Conservation (phyloP, 1,284 basidiomycete genomes). For the Leccinum subrobustum region DNA sequence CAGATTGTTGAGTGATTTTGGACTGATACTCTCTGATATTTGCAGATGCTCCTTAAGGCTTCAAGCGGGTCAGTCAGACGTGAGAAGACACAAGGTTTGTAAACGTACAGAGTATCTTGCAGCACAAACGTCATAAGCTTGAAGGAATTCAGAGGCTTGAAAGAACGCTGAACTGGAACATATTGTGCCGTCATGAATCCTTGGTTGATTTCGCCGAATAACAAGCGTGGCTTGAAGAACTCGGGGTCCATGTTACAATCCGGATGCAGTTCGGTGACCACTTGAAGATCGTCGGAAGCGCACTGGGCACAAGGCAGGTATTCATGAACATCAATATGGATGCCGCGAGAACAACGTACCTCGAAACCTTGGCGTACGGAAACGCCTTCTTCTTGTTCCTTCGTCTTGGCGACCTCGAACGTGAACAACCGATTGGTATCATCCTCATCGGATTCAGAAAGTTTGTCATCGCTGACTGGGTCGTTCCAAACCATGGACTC, state of each 20-base stretch:
- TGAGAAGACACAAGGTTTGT: background rate
- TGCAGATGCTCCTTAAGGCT: slow-evolving; percentile 32
- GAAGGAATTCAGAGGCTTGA: slow-evolving; percentile 8
- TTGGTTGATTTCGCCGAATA: slow-evolving; percentile 37
- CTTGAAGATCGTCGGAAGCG: slow-evolving; percentile 14
- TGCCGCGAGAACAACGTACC: slow-evolving; percentile 24
- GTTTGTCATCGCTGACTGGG: slow-evolving; percentile 31
- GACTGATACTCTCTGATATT: slow-evolving; percentile 28
- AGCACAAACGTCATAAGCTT: slow-evolving; percentile 13
- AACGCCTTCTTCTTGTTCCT: slow-evolving; percentile 57
- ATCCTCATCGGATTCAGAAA: slow-evolving; percentile 34
- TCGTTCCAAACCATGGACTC: slow-evolving; percentile 42
- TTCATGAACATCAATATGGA: background rate
- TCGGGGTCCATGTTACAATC: slow-evolving; percentile 26
- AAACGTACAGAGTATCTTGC: slow-evolving; percentile 23
- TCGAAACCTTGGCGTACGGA: slow-evolving; percentile 40
- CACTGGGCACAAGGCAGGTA: slow-evolving; percentile 12
- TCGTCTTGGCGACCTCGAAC: slow-evolving; percentile 56
- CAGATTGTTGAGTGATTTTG: slow-evolving; percentile 33
- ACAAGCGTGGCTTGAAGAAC: slow-evolving; percentile 30
- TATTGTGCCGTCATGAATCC: slow-evolving; percentile 34
- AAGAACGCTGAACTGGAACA: slow-evolving; percentile 16
- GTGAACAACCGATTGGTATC: slow-evolving; percentile 49
- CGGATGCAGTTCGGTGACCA: slow-evolving; percentile 10
- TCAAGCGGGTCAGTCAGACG: slow-evolving; percentile 4